Conservation (phyloP, 2,329 filamentous ascomycete genomes). For the Kalaharituber pfeilii region DNA sequence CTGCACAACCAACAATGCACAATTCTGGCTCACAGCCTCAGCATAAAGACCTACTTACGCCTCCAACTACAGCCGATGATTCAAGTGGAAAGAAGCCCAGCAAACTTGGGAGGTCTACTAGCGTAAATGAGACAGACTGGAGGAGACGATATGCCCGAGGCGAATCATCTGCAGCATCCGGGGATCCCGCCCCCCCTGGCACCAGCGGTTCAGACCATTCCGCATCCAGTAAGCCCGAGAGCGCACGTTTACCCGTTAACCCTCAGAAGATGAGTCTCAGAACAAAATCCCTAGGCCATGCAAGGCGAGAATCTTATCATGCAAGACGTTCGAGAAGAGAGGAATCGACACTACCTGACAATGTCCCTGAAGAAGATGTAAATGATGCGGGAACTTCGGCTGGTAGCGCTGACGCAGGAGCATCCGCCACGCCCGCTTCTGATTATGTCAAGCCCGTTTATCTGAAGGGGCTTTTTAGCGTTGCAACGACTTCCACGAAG, state of each 20-base stretch:
- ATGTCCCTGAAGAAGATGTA: constrained; percentile 83
- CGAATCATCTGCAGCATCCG: constrained; percentile 21
- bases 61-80: constrained; percentile 46
- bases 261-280: constrained; percentile 30
- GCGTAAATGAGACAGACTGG: constrained; percentile 37
- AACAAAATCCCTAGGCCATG: constrained; percentile 77
- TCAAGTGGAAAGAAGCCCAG: constrained; percentile 42
- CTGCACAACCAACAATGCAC: constrained; percentile 38
- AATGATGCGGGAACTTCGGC: constrained; percentile 48
- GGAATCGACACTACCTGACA: constrained; percentile 40
- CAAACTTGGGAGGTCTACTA: constrained; percentile 68
- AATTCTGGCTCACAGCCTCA: constrained; percentile 46
- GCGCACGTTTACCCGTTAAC: background rate
- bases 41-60: constrained; percentile 60
- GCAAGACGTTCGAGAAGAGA: constrained; percentile 60
- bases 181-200: constrained; percentile 43
- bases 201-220: constrained; percentile 70
- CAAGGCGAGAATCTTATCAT: constrained; percentile 80
- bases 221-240: background rate
- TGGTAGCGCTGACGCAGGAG: constrained; percentile 33
- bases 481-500: constrained; percentile 88
- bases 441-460: constrained; percentile 87
- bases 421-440: constrained; percentile 31
- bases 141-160: constrained; percentile 18
- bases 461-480: constrained; percentile 90